Base-by-base conservation (phyloP, 495 filamentous ascomycete species). In the Ascobolus immersus region DNA sequence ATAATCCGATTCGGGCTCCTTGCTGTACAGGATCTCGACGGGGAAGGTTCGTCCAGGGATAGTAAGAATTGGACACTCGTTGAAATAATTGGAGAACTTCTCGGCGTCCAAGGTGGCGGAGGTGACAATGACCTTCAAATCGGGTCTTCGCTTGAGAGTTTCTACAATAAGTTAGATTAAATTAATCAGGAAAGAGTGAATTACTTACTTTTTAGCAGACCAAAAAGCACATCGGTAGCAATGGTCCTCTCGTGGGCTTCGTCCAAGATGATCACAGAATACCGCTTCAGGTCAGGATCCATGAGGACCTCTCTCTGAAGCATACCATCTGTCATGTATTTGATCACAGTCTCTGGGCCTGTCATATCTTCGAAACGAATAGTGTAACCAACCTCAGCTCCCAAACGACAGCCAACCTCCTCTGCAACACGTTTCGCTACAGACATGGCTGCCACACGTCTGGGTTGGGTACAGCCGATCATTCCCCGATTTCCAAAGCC, bases 261-360 rank as follows among this genome's bases (percentile, higher is more conserved):
- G 46, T 99, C 86, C 41, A 99, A 61, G 77, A 99, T 94, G 44
- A 99, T 93, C 35, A 89, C 77, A 2, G 77, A 81, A 43, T 99
- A 99, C 43, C 71, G 67, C 49, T 65, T 76, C 28, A 94, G 54
- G 44, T 82, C 68, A 0, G 81, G 77, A 47, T 94, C 89, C 19
- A 93, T 58, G 11, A 99, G 58, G 38, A 93, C 78, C 53, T 99
- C 89, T 55, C 86, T 59, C 55, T 94, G 72, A 44, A 99, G 65
- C 75, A 94, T 99, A 52, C 86, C 86, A 41, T 99, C 86, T 9
- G 86, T 99, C 82, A 94, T 93, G 55, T 94, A 99, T 55, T 94
- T 94, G 58, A 99, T 93, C 50, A 71, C 73, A 9, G 86, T 96
- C 10, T 77, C 70, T 1, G 80, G 71, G 40, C 71, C 76, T 0